Evolutionary conservation across 495 filamentous ascomycete genomes (phyloP).

Genomic region (Collariella sp.): DNA sequence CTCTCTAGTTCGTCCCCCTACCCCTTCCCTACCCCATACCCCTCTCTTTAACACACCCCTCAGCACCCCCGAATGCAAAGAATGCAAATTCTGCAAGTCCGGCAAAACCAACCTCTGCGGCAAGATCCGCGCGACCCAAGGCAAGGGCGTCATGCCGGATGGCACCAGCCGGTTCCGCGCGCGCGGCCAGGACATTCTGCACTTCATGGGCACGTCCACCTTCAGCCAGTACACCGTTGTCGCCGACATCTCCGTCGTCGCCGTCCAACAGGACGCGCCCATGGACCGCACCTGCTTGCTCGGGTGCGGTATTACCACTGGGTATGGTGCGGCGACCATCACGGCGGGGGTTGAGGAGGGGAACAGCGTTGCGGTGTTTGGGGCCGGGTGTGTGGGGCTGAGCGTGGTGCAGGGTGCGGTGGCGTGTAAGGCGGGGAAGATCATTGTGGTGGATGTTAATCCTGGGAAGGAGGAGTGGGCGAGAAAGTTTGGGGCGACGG

Average conservation of each 20-base stretch:
- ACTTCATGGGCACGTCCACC: constrained; percentile 99
- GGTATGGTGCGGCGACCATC: constrained; percentile 90
- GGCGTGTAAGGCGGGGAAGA: constrained; percentile 74
- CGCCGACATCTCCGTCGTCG: constrained; percentile 95
- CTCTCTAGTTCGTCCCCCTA: constrained; percentile 66
- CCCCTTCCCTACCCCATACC: neutral
- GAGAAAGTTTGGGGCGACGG: constrained; percentile 87
- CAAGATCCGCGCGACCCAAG: constrained; percentile 96
- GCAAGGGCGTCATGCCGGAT: constrained; percentile 93
- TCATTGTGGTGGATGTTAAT: constrained; percentile 95
- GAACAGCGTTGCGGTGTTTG: constrained; percentile 87
- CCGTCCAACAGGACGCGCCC: constrained; percentile 80
- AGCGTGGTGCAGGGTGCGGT: constrained; percentile 92
- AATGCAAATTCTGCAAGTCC: constrained; percentile 99
- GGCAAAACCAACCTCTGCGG: constrained; percentile 99
- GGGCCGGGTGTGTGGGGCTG: constrained; percentile 90
- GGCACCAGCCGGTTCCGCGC: constrained; percentile 92
- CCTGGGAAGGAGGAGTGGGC: constrained; percentile 86
- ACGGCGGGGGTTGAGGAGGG: constrained; percentile 87
- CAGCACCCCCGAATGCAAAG: constrained; percentile 90
- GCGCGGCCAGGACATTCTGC: constrained; percentile 86
- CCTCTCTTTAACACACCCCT: constrained; percentile 3
- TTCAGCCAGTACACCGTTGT: constrained; percentile 99
- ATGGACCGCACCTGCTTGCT: constrained; percentile 95
- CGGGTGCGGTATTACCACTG: constrained; percentile 96